Conservation (phyloP, 2,329 filamentous ascomycete genomes). For the Ceratocystis cubensis region DNA sequence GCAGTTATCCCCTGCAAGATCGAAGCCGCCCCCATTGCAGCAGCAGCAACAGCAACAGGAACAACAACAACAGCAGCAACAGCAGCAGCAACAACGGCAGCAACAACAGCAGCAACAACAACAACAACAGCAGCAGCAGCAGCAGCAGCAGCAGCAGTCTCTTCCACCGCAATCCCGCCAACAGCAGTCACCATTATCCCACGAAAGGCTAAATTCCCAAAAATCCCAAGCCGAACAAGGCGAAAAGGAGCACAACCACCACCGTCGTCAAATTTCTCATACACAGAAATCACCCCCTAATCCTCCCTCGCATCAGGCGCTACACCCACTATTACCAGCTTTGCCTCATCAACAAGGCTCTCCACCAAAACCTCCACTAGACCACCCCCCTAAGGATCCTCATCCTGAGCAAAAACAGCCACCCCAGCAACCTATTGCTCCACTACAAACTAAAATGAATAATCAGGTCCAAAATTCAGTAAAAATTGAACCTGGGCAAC, state of each 20-base stretch:
- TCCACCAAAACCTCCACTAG: constrained; percentile 12
- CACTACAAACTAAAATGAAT: constrained; percentile 17
- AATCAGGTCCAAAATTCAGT: constrained; percentile 20
- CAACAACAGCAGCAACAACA: not conserved
- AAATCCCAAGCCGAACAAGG: too few relatives aligned
- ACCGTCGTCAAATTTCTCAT: not conserved
- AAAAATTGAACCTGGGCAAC: constrained; percentile 25
- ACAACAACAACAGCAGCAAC: not conserved
- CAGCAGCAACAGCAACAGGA: not conserved
- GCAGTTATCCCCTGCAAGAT: not conserved
- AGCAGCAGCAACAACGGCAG: not conserved
- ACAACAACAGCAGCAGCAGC: constrained; percentile 15
- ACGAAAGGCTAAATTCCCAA: too few relatives aligned
- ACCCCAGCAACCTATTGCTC: constrained; percentile 15
- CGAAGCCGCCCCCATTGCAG: not conserved
- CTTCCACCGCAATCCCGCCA: too few relatives aligned
- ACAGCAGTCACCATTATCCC: too few relatives aligned
- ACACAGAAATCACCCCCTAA: constrained; percentile 3
- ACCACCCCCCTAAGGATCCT: constrained; percentile 14
- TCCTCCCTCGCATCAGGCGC: constrained; percentile 28
- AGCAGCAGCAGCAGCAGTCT: constrained; percentile 5
- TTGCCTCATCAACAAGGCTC: constrained; percentile 29
- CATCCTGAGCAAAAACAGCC: constrained; percentile 10
- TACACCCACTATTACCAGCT: constrained; percentile 21
- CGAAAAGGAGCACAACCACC: constrained; percentile 22